These are phyloP conservation scores for Fusarium sp. DNA, from an alignment of 2,329 filamentous ascomycete species.

Conservation along the genomic window DNA sequence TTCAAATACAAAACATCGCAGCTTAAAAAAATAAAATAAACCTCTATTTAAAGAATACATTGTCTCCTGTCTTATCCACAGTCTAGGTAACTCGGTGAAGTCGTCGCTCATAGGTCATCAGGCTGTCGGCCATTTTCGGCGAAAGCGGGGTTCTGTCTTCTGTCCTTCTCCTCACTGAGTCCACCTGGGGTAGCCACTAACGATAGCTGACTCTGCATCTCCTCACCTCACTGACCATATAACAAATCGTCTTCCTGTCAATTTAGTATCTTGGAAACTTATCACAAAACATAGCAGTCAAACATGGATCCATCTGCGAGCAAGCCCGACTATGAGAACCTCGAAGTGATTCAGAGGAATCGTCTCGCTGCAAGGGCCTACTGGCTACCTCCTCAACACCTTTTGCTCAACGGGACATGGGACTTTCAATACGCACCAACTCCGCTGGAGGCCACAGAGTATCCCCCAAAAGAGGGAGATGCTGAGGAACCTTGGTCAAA, in stretches of 20 bases:
- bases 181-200: background rate
- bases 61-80: too few species aligned
- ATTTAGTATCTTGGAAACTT: too few species aligned
- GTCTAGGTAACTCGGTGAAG: too few species aligned
- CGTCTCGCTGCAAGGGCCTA: conserved; percentile 13
- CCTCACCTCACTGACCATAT: background rate
- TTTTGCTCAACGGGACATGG: conserved; percentile 21
- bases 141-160: conserved; percentile 10
- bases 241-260: background rate
- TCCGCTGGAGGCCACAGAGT: conserved; percentile 1
- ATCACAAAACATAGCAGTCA: too few species aligned
- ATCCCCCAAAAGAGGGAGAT: background rate
- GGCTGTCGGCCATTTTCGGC: conserved; percentile 12
- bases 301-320: background rate
- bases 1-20: too few species aligned
- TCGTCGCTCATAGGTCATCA: background rate
- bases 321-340: conserved; percentile 22
- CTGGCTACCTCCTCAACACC: conserved; percentile 17
- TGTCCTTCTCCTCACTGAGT: conserved; percentile 8
- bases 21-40: too few species aligned
- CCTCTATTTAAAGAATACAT: too few species aligned
- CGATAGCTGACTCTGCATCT: background rate
- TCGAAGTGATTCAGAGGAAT: conserved; percentile 20
- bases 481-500: background rate
- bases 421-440: conserved; percentile 20